Conservation (phyloP, 768 basidiomycete species). For the Boletellus emodensis region DNA sequence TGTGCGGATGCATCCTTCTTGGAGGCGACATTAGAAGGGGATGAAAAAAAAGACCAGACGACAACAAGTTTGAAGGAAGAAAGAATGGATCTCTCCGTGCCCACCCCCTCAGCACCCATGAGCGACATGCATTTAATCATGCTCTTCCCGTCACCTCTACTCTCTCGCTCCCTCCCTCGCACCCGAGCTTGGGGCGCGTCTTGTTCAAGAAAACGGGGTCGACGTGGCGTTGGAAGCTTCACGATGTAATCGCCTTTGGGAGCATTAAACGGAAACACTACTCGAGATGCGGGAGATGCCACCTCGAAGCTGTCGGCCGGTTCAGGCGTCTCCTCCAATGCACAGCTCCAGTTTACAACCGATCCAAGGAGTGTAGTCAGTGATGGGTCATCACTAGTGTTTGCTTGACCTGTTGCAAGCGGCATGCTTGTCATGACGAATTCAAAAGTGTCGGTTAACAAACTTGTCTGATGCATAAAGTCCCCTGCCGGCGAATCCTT, state of each 20-base stretch:
- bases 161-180: neutral
- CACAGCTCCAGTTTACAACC: neutral
- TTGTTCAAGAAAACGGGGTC: neutral
- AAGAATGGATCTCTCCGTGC: neutral
- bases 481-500: neutral
- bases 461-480: neutral
- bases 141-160: neutral
- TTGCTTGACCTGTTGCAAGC: neutral
- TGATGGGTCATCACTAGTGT: no score
- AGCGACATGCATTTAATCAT: neutral
- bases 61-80: neutral
- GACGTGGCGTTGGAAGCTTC: constrained; percentile 12
- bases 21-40: neutral
- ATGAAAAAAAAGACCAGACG: neutral
- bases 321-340: neutral
- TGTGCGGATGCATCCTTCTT: no score
- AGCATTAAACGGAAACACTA: constrained; percentile 1
- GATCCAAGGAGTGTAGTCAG: neutral
- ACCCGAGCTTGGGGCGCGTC: neutral
- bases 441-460: constrained; percentile 5
- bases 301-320: neutral
- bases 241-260: constrained; percentile 6
- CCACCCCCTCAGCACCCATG: neutral
- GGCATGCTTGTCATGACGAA: constrained; percentile 16
- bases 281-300: constrained; percentile 5